phyloP scores from a whole-genome alignment of 73 alveolate genomes.

The Durusdinium trenchii region DNA sequence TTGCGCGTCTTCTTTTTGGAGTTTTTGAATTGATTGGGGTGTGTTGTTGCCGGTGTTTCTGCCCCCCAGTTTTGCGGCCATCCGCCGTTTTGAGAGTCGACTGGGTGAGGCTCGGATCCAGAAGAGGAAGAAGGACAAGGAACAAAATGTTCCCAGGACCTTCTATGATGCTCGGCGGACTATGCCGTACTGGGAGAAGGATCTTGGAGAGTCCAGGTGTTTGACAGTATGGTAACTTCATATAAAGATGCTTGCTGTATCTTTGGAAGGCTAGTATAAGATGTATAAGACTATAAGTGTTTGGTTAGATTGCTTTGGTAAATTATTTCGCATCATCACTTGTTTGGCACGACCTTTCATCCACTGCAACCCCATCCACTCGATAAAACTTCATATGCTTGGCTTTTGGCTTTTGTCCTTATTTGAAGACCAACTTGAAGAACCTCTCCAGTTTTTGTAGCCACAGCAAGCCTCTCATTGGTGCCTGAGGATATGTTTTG shows the following conservation, averaged over 20 bases:
- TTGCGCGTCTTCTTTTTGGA: no score
- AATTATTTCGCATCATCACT: not conserved
- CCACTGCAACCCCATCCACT: not conserved
- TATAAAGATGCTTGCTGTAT: not conserved
- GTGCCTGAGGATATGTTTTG: constrained; percentile 89
- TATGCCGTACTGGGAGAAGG: not conserved
- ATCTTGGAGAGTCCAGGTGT: not conserved
- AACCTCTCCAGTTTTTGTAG: not conserved
- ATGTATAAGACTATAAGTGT: not conserved
- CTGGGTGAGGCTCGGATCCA: constrained; percentile 13
- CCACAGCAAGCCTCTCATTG: no score
- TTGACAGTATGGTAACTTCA: not conserved
- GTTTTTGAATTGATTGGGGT: no score
- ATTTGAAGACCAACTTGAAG: not conserved
- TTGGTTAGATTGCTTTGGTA: not conserved
- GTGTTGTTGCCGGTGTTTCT: no score
- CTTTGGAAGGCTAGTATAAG: not conserved
- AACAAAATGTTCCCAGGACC: constrained; percentile 71
- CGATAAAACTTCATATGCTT: not conserved
- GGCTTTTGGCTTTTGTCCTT: not conserved
- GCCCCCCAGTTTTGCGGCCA: no score
- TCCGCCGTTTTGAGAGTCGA: no score
- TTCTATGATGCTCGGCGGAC: constrained; percentile 22
- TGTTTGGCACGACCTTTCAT: not conserved
- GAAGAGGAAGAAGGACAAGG: not conserved